A percentile compares a stretch with the other conserved stretches of the same genome.
Conservation (phyloP, 1,139 yeast species). For the Saccharomyces hybrid region DNA sequence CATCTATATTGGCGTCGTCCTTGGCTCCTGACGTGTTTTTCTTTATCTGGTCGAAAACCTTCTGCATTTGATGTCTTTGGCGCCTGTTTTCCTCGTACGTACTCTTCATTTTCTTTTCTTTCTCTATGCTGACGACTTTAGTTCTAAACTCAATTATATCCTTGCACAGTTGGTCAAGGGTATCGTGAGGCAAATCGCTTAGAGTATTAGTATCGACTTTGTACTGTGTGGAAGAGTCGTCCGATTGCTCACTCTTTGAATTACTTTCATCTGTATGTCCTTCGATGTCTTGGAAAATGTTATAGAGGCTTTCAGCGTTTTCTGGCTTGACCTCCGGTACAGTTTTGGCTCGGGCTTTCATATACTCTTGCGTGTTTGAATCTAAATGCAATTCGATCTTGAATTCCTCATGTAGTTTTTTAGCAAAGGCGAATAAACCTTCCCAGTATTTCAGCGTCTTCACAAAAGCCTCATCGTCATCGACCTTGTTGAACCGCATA, state of each 20-base stretch:
- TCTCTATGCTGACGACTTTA: constrained; percentile 51
- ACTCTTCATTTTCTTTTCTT: constrained; percentile 47
- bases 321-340: constrained; percentile 4
- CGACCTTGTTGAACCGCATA: constrained; percentile 12
- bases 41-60: constrained; percentile 43
- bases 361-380: constrained; percentile 16
- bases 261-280: not conserved
- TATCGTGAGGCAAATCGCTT: constrained; percentile 53
- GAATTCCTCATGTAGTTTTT: constrained; percentile 1
- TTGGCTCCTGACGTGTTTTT: constrained; percentile 22
- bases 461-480: constrained; percentile 4
- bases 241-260: constrained; percentile 5
- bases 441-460: constrained; percentile 4
- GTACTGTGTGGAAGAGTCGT: constrained; percentile 33
- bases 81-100: constrained; percentile 45
- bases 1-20: constrained; percentile 17
- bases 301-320: constrained; percentile 2
- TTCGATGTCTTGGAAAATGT: not conserved
- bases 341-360: constrained; percentile 8
- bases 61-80: constrained; percentile 45
- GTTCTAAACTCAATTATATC: constrained; percentile 59
- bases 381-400: constrained; percentile 13
- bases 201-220: constrained; percentile 54
- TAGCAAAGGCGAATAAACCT: not conserved
- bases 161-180: constrained; percentile 49